Base-by-base conservation (phyloP, 1,284 basidiomycete genomes). In the Malassezia nana region DNA sequence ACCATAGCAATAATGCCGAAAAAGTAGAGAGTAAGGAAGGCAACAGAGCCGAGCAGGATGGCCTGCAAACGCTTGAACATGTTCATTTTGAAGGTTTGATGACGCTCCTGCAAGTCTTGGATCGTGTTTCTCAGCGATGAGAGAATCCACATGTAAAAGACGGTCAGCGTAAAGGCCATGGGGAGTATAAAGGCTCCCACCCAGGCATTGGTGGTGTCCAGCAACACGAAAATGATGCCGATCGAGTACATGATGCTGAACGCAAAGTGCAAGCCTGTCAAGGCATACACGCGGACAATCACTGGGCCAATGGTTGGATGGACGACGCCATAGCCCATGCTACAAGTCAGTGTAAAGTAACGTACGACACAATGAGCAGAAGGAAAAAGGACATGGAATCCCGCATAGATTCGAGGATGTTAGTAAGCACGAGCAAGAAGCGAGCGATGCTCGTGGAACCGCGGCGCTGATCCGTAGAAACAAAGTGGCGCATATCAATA, bases 341-440 rank as follows among this genome's bases (percentile, higher is more conserved):
- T 55, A 25, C 2, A 13, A 32, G 1, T 76, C 75, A 64, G 18
- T 72, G 55, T 20, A 62, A 58, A 33, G 65, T 62, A 1, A 71
- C 69, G 55, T 67, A 60, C 15, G 66, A 67, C 16, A 96, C 90
- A 49, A 96, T 85, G 18, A 96, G 79, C 20, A 99, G 79, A 78
- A 98, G 81, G 78, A 96, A 96, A 78, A 98, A 90, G 1, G 87
- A 90, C 64, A 94, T 79, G 7, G 89, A 87, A 70, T 95, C 96
- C 47, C 92, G 79, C 1, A 86, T 89, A 4, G 92, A 91, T 67
- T 95, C 91, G 32, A 98, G 78, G 53, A 94, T 86, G 18, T 58
- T 65, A 18, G 64, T 65, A 12, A 67, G 25, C 7, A 71, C 65
- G 10, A 74, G 59, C 35, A 72, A 50, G 44, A 62, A 57, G n/a